Evolutionary conservation across 177 flowering plant species (phyloP), one percentile per base, ranked within the genome.

Genomic region (Tripterygium wilfordii): DNA sequence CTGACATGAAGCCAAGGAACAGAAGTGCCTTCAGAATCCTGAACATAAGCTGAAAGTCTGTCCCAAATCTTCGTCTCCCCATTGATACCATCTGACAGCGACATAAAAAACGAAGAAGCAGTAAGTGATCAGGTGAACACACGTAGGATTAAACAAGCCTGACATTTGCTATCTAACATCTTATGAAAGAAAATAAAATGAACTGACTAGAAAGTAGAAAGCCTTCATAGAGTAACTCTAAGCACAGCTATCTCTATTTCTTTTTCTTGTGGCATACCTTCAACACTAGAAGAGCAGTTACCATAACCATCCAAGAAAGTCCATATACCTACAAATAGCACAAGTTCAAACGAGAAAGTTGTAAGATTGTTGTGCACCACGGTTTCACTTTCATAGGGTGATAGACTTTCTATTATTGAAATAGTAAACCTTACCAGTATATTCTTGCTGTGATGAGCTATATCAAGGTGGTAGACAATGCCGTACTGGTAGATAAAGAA

Each of bases 41-140:
- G 70, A 94, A 94, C 95, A 87, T 89, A 28, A 89, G 95, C 70
- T 87, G 99, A 45, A 94, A 87, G 58, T 94, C 96, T 0, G 95
- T 82, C 5, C 86, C 83, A 49, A 89, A 94, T 64, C 56, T 75
- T 43, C 88, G 71, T 68, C 99, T 75, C 3, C 96, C 97, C 88
- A 89, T 82, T 10, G 99, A 80, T 33, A 89, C 88, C 91, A 94
- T 73, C 99, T 94, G 75, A 42, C 4, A 49, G 26, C 33, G 33
- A 45, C 42, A 53, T 19, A 12, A 20, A 17, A 32, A 36, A 31
- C 22, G 51, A 20, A 9, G 13, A 5, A 9, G 14, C 18, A n/a
- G 13, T 4, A 41, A n/a, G n/a, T n/a, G 23, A 33, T 5, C 25
- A 37, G 44, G 40, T 16, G 5, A 37, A 4, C 8, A 47, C 5